These are phyloP conservation scores for Penicillium goetzii DNA, from an alignment of 495 filamentous ascomycete species.

Conservation along the genomic window DNA sequence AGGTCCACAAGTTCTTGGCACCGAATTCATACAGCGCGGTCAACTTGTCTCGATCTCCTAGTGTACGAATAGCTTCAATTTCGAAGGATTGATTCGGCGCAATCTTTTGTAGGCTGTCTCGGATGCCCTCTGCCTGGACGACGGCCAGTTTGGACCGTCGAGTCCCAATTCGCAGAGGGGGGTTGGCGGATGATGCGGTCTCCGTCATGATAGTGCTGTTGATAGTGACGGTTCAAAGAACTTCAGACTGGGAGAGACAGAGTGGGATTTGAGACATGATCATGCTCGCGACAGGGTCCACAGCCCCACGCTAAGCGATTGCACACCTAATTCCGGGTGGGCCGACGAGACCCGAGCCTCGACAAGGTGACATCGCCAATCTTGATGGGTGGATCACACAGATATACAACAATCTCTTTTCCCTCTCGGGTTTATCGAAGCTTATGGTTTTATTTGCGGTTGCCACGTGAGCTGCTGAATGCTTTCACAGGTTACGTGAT, in stretches of 20 bases:
- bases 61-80: constrained; percentile 64
- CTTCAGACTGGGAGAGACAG: too few species aligned
- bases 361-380: too few species aligned
- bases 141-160: constrained; percentile 71
- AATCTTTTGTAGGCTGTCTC: constrained; percentile 52
- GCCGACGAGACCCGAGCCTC: too few species aligned
- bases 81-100: constrained; percentile 62
- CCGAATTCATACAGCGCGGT: constrained; percentile 72
- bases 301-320: too few species aligned
- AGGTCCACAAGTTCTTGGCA: constrained; percentile 88
- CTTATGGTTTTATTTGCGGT: too few species aligned
- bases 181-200: background rate
- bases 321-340: too few species aligned
- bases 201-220: background rate
- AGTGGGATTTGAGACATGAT: background rate
- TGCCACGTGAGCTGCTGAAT: too few species aligned
- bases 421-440: too few species aligned
- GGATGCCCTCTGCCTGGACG: constrained; percentile 67
- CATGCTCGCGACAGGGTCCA: too few species aligned
- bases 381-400: too few species aligned
- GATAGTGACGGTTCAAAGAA: background rate
- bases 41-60: constrained; percentile 74
- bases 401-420: too few species aligned
- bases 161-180: constrained; percentile 59
- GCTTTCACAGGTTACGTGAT: too few species aligned